Conservation (phyloP, 2,329 filamentous ascomycete genomes). For the Claviceps purpurea region DNA sequence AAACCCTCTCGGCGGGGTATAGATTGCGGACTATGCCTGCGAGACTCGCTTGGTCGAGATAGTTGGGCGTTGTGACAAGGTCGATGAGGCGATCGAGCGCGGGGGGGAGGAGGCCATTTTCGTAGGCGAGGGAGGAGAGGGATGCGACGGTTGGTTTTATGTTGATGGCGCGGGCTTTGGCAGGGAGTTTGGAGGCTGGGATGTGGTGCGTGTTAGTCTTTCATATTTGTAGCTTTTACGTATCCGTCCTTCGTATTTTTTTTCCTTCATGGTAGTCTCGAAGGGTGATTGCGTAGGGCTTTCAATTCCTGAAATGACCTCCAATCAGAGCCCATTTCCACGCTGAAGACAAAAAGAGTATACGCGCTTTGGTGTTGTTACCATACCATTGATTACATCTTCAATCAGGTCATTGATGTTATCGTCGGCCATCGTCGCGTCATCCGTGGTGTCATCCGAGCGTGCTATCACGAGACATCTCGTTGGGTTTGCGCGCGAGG, state of each 20-base stretch:
- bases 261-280: not conserved
- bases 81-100: slow-evolving; percentile 51
- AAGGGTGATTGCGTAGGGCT: too few species aligned
- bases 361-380: not conserved
- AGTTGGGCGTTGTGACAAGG: slow-evolving; percentile 50
- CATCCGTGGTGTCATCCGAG: not conserved
- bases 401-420: slow-evolving; percentile 22
- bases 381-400: slow-evolving; percentile 22
- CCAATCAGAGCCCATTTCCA: too few species aligned
- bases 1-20: slow-evolving; percentile 57
- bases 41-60: slow-evolving; percentile 64
- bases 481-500: not conserved
- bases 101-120: slow-evolving; percentile 49
- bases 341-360: not conserved
- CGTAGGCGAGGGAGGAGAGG: slow-evolving; percentile 50
- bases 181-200: slow-evolving; percentile 43
- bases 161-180: slow-evolving; percentile 50
- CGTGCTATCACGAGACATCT: not conserved
- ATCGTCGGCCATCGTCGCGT: slow-evolving; percentile 14
- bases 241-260: not conserved
- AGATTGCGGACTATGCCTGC: slow-evolving; percentile 57
- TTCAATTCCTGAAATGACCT: too few species aligned
- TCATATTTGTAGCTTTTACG: not conserved
- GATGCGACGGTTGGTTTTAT: slow-evolving; percentile 52
- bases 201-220: not conserved